Percentiles rank a stretch among this genome's conserved stretches.
Conservation (phyloP, 352 stramenopile genomes). For the Globisporangium okanoganense region DNA sequence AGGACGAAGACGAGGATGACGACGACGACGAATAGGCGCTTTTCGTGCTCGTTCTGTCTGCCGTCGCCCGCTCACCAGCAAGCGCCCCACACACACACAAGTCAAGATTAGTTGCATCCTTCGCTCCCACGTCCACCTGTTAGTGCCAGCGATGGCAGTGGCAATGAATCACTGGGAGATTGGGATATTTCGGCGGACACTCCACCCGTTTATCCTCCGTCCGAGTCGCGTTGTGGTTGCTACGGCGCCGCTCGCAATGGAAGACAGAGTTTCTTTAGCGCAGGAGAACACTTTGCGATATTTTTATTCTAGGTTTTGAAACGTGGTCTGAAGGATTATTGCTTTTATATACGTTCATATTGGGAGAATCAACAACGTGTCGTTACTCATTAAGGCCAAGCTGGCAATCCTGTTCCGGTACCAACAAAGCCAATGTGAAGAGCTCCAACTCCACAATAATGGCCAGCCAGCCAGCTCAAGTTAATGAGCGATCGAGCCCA, state of each 20-base stretch:
- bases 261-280: slow-evolving; percentile 8
- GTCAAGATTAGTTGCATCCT: slow-evolving; percentile 17
- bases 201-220: slow-evolving; percentile 3
- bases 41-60: not conserved
- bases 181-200: slow-evolving; percentile 7
- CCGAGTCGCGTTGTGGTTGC: not conserved
- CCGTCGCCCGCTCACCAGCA: not conserved
- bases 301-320: slow-evolving; percentile 25
- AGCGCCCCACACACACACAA: not conserved
- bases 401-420: too few relatives aligned
- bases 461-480: too few relatives aligned
- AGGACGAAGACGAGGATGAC: slow-evolving; percentile 68
- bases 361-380: slow-evolving; percentile 9
- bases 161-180: not conserved
- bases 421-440: too few relatives aligned
- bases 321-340: slow-evolving; percentile 9
- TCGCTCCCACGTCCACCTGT: not conserved
- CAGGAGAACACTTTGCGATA: slow-evolving; percentile 20
- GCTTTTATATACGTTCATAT: slow-evolving; percentile 7
- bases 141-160: not conserved
- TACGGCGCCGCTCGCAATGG: not conserved
- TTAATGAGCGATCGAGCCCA: too few relatives aligned
- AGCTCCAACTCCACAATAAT: too few relatives aligned
- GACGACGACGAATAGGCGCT: slow-evolving; percentile 62
- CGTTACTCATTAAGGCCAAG: too few relatives aligned